These are phyloP conservation scores for Lipomyces lipofer DNA, from an alignment of 805 yeast species.

Conservation along the genomic window DNA sequence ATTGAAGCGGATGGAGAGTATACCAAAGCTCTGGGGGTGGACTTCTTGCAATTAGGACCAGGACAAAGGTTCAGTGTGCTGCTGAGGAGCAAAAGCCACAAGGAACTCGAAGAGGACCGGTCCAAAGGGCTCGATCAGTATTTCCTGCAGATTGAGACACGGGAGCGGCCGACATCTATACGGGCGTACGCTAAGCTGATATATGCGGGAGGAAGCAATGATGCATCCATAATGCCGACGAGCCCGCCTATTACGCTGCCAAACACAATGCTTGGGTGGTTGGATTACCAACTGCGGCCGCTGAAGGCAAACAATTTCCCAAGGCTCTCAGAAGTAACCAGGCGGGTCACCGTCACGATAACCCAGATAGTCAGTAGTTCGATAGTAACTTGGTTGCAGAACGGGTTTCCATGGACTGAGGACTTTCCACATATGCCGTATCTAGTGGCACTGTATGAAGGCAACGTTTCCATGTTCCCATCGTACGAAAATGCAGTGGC, in stretches of 20 bases:
- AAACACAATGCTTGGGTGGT: neutral
- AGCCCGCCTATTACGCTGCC: neutral
- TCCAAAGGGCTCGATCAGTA: neutral
- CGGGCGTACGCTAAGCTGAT: neutral
- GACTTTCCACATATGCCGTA: neutral
- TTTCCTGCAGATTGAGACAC: neutral
- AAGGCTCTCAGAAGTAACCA: neutral
- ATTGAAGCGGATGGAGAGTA: neutral
- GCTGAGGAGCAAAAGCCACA: neutral
- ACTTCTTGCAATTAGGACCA: neutral
- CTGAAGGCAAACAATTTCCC: neutral
- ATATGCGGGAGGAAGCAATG: neutral
- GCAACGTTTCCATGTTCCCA: neutral
- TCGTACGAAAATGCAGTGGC: neutral
- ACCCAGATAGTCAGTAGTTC: neutral
- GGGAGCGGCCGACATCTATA: neutral
- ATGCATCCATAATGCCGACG: neutral
- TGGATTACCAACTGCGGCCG: slow-evolving; percentile 1
- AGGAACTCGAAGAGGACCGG: neutral
- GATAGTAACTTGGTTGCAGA: neutral
- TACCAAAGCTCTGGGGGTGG: neutral
- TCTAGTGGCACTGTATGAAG: neutral
- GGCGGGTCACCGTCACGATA: neutral
- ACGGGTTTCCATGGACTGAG: neutral
- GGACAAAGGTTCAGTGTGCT: neutral